Conservation (phyloP, 768 basidiomycete genomes). For the Kwoniella bestiolae region DNA sequence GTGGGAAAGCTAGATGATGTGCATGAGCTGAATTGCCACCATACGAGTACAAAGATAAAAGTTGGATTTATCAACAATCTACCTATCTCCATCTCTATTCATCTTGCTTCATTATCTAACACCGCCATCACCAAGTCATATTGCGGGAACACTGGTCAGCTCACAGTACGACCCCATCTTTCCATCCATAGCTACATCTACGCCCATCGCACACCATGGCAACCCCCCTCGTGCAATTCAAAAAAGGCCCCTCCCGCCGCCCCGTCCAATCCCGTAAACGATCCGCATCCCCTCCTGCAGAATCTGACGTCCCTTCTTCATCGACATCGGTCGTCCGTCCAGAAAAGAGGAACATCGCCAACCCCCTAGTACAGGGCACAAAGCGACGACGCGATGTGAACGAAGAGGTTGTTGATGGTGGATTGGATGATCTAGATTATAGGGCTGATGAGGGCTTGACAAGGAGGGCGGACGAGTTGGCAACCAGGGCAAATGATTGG, state of each 20-base stretch:
- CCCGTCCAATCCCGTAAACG: conserved; percentile 78
- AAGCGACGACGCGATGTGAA: conserved; percentile 67
- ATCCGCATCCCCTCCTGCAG: conserved; percentile 66
- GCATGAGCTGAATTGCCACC: too few species aligned
- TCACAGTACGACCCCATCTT: background rate
- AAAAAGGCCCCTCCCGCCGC: conserved; percentile 80
- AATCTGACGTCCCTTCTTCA: conserved; percentile 42
- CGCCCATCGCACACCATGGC: conserved; percentile 22
- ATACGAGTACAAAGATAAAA: too few species aligned
- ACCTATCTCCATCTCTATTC: too few species aligned
- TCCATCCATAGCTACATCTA: too few species aligned
- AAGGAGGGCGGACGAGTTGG: conserved; percentile 72
- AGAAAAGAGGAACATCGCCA: conserved; percentile 68
- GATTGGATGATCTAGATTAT: conserved; percentile 63
- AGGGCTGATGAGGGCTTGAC: conserved; percentile 60
- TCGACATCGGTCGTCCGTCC: conserved; percentile 69
- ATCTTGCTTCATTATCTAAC: too few species aligned
- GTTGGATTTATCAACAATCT: too few species aligned
- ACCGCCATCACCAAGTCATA: too few species aligned
- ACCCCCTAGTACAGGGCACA: conserved; percentile 77
- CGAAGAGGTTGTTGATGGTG: conserved; percentile 59
- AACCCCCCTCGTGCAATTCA: conserved; percentile 71
- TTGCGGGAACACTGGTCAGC: too few species aligned
- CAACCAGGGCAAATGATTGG: conserved; percentile 68
- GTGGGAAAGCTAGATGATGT: too few species aligned